phyloP scores from a whole-genome alignment of 1,139 yeast genomes.

The Debaryomycetaceae sp. region DNA sequence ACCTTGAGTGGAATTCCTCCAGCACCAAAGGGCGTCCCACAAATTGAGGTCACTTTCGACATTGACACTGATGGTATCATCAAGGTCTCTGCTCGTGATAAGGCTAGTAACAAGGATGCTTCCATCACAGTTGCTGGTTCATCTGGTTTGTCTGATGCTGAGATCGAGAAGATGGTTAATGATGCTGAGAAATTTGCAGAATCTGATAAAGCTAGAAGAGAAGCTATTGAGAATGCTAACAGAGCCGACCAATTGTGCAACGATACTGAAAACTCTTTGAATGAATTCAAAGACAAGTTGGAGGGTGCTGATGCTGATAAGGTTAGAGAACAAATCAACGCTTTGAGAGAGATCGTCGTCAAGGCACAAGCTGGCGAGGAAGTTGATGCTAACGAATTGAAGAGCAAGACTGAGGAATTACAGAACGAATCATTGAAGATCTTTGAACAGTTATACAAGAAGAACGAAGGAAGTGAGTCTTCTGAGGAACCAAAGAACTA shows the following conservation, averaged over 20 bases:
- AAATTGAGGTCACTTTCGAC: conserved; percentile 96
- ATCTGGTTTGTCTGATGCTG: conserved; percentile 93
- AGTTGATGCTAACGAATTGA: conserved; percentile 78
- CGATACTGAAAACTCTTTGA: conserved; percentile 92
- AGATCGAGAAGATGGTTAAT: conserved; percentile 96
- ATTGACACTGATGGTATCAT: conserved; percentile 98
- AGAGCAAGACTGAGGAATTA: conserved; percentile 91
- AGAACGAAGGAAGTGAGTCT: conserved; percentile 31
- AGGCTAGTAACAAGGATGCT: conserved; percentile 97
- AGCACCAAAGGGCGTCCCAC: conserved; percentile 99
- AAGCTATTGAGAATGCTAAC: conserved; percentile 93
- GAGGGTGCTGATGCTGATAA: conserved; percentile 85
- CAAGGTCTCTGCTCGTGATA: conserved; percentile 97
- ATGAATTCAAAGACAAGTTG: conserved; percentile 91
- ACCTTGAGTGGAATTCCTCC: conserved; percentile 96
- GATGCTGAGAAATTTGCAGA: conserved; percentile 98
- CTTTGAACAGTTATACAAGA: conserved; percentile 95
- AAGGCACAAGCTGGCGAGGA: conserved; percentile 93
- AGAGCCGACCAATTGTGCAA: conserved; percentile 95
- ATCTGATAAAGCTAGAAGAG: conserved; percentile 92
- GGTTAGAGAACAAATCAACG: conserved; percentile 71
- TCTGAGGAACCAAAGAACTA: conserved; percentile 46
- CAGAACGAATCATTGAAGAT: conserved; percentile 90
- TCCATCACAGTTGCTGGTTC: conserved; percentile 99
- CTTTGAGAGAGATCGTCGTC: conserved; percentile 85